These are phyloP conservation scores for Populus deltoides DNA, from an alignment of 345 rosid genomes.

Conservation along the genomic window DNA sequence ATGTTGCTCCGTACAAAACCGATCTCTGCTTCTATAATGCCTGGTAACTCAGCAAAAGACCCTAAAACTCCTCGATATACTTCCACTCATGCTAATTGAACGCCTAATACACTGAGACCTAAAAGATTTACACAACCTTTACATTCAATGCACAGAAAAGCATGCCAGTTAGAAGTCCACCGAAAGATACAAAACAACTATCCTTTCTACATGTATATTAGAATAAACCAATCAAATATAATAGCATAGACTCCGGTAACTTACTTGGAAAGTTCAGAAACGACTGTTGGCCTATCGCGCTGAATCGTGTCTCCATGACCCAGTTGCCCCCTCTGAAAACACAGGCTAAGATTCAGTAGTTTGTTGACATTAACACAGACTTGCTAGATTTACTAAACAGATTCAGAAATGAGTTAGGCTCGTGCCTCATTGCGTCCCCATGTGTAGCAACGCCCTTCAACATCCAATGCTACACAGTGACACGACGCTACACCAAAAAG, in stretches of 20 bases:
- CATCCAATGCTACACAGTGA: conserved; percentile 96
- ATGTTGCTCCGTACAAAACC: not conserved
- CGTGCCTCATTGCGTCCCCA: conserved; percentile 98
- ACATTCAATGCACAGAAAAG: not conserved
- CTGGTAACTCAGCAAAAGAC: not conserved
- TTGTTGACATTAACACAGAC: conserved; percentile 1
- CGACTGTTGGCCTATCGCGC: conserved; percentile 90
- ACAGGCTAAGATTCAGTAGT: conserved; percentile 25
- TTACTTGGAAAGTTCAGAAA: conserved; percentile 87
- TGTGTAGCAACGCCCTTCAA: conserved; percentile 91
- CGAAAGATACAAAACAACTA: not conserved
- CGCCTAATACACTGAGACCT: not conserved
- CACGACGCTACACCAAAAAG: conserved; percentile 57
- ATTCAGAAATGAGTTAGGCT: conserved; percentile 1
- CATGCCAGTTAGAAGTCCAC: not conserved
- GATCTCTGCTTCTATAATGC: not conserved
- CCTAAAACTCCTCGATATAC: not conserved
- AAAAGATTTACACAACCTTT: not conserved
- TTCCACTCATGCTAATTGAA: not conserved
- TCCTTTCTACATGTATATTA: not conserved
- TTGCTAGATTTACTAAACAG: not conserved
- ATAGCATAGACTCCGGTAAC: conserved; percentile 5
- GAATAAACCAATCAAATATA: not conserved
- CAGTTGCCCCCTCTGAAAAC: conserved; percentile 83
- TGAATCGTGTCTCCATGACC: conserved; percentile 92